Evolutionary conservation across 805 yeast genomes (phyloP), one percentile per base, ranked within the genome.

Genomic region (Zygosaccharomyces pseudorouxii): DNA sequence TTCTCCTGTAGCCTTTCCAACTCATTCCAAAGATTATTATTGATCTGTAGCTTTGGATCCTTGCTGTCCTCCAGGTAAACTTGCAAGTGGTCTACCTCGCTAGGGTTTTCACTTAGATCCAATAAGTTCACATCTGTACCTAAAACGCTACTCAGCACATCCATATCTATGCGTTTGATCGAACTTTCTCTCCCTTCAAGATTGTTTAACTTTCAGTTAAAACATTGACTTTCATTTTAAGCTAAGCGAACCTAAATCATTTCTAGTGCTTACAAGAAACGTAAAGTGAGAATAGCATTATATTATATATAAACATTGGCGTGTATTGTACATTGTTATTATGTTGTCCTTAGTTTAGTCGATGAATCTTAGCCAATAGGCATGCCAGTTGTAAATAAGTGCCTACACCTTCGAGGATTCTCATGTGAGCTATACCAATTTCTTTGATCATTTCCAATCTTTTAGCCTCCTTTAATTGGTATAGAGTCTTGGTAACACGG

Each of bases 351-450:
- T 47, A 45, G 38, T 53, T 53, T 16, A 65, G 44, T 46, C 54
- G 62, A 44, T 57, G 61, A 16, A 74, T 64, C 57, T 76, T 83
- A 18, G 96, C 84, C 40, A 89, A 69, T 71, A 93, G 74, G 5
- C 96, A 95, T 43, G 89, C 83, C 53, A 93, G 68, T 63, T 93
- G 99, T 51, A 93, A 70, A 63, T 85, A 85, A 0, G 96, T 82
- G 9, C 89, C 80, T 3, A 93, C 95, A 54, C 99, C 99, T 68
- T 93, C 98, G 42, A 93, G 71, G 1, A 93, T 83, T 52, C 97
- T 74, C 90, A 93, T 84, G 63, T 93, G 99, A 1, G 89, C 80
- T 53, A 86, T 80, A 4, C 99, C 99, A 39, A 93, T 88, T 57
- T 86, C 89, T 62, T 82, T 82, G 55, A 93, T 83, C 62, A 85